Conservation (phyloP, 257 asterid species). For the Plantago major region DNA sequence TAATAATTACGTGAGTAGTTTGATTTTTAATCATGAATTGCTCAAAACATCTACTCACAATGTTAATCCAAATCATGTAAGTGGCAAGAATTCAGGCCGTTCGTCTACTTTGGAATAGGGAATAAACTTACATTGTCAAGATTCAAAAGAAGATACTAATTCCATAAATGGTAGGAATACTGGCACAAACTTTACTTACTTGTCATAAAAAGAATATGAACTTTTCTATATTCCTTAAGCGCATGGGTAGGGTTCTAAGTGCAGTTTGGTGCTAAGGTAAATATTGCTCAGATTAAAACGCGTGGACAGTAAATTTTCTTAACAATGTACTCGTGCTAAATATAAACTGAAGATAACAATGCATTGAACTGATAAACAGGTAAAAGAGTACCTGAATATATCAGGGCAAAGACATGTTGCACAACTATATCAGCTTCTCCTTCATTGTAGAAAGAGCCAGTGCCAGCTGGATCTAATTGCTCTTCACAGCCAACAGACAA, state of each 20-base stretch:
- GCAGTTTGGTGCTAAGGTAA: too few relatives aligned
- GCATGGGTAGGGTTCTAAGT: too few relatives aligned
- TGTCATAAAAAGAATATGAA: too few relatives aligned
- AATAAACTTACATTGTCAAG: too few relatives aligned
- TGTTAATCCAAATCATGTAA: neutral
- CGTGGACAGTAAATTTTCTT: neutral
- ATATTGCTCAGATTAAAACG: neutral
- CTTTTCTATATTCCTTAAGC: too few relatives aligned
- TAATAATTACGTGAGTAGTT: neutral
- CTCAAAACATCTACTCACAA: neutral
- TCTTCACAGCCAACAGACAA: conserved; percentile 91
- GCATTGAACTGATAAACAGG: conserved; percentile 5
- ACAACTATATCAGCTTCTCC: conserved; percentile 95
- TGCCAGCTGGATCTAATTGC: conserved; percentile 95
- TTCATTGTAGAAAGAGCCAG: conserved; percentile 94
- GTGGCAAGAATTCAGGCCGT: neutral
- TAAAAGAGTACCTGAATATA: conserved; percentile 65
- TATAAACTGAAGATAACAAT: neutral
- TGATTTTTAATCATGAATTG: neutral
- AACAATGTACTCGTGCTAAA: neutral
- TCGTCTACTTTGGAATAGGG: too few relatives aligned
- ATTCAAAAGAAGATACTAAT: too few relatives aligned
- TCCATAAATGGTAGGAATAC: too few relatives aligned
- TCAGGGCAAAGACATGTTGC: conserved; percentile 76
- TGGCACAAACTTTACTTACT: too few relatives aligned